These are phyloP conservation scores for Aspergillus nanangensis DNA, from an alignment of 495 filamentous ascomycete genomes.

Conservation along the genomic window DNA sequence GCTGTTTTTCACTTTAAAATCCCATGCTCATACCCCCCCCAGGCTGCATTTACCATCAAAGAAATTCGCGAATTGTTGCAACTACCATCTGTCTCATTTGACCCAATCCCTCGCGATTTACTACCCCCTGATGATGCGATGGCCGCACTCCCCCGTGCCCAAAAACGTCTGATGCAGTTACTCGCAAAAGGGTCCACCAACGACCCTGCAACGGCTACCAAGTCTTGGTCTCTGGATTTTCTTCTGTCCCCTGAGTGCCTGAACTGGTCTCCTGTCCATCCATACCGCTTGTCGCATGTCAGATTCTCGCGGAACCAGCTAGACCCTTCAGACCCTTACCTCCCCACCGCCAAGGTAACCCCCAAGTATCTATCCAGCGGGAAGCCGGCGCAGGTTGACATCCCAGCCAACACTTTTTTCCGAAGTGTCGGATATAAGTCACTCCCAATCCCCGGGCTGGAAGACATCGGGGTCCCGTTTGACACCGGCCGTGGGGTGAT, in stretches of 20 bases:
- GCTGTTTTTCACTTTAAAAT: slow-evolving; percentile 3
- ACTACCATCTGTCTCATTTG: slow-evolving; percentile 67
- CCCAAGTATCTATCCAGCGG: slow-evolving; percentile 32
- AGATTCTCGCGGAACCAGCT: slow-evolving; percentile 63
- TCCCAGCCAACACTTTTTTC: slow-evolving; percentile 67
- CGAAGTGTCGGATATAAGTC: slow-evolving; percentile 91
- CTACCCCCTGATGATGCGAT: slow-evolving; percentile 54
- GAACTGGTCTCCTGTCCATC: slow-evolving; percentile 40
- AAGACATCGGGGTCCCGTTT: slow-evolving; percentile 75
- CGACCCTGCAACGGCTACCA: slow-evolving; percentile 40
- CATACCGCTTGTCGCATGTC: slow-evolving; percentile 50
- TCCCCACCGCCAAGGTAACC: slow-evolving; percentile 36
- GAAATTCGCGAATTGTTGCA: slow-evolving; percentile 84
- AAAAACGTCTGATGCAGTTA: slow-evolving; percentile 73
- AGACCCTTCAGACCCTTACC: slow-evolving; percentile 40
- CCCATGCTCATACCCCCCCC: not conserved
- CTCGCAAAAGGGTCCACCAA: slow-evolving; percentile 65
- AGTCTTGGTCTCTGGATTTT: slow-evolving; percentile 81
- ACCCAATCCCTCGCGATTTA: slow-evolving; percentile 58
- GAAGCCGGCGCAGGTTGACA: slow-evolving; percentile 46
- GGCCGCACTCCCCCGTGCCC: slow-evolving; percentile 62
- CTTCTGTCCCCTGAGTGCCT: slow-evolving; percentile 72
- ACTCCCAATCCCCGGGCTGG: slow-evolving; percentile 67
- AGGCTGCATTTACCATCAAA: slow-evolving; percentile 93
- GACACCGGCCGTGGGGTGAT: slow-evolving; percentile 69